Percentiles rank a stretch among this genome's conserved stretches.
These are phyloP conservation scores for Tephrocybe sp. DNA, from an alignment of 768 basidiomycete species.

Conservation along the genomic window DNA sequence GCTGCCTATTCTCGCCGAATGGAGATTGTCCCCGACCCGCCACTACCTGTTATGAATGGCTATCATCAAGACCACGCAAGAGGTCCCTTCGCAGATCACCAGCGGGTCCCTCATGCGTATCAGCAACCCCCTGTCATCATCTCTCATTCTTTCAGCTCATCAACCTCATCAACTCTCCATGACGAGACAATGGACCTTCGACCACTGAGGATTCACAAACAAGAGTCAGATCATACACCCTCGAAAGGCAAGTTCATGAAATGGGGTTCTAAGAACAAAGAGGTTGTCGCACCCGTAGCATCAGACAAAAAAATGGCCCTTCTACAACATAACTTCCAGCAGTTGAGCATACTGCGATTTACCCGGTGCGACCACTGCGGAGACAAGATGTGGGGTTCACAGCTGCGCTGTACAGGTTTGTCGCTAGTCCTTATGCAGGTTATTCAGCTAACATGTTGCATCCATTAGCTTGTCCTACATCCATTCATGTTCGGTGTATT, in stretches of 20 bases:
- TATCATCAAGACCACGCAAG: slow-evolving; percentile 21
- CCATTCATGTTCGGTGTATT: slow-evolving; percentile 86
- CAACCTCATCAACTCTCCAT: slow-evolving; percentile 47
- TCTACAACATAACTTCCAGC: slow-evolving; percentile 85
- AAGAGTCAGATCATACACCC: slow-evolving; percentile 48
- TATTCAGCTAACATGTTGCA: neutral
- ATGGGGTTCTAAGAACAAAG: slow-evolving; percentile 61
- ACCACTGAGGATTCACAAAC: slow-evolving; percentile 38
- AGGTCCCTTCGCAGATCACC: slow-evolving; percentile 27
- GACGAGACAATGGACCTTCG: slow-evolving; percentile 47
- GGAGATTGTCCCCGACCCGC: slow-evolving; percentile 49
- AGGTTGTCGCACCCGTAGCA: slow-evolving; percentile 32
- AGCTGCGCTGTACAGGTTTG: slow-evolving; percentile 86
- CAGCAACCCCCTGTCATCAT: slow-evolving; percentile 26
- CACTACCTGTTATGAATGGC: slow-evolving; percentile 26
- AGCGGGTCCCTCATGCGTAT: slow-evolving; percentile 25
- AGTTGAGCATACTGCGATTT: slow-evolving; percentile 83
- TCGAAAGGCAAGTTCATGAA: slow-evolving; percentile 65
- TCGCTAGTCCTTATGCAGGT: slow-evolving; percentile 13
- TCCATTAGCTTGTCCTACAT: slow-evolving; percentile 78
- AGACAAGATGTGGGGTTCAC: slow-evolving; percentile 99
- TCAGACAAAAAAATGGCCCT: slow-evolving; percentile 35
- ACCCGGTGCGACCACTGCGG: slow-evolving; percentile 94
- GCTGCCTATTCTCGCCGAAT: slow-evolving; percentile 79
- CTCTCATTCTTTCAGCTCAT: slow-evolving; percentile 41